These are phyloP conservation scores for Globisporangium rhizosaccharum DNA, from an alignment of 352 stramenopile species.

Conservation along the genomic window DNA sequence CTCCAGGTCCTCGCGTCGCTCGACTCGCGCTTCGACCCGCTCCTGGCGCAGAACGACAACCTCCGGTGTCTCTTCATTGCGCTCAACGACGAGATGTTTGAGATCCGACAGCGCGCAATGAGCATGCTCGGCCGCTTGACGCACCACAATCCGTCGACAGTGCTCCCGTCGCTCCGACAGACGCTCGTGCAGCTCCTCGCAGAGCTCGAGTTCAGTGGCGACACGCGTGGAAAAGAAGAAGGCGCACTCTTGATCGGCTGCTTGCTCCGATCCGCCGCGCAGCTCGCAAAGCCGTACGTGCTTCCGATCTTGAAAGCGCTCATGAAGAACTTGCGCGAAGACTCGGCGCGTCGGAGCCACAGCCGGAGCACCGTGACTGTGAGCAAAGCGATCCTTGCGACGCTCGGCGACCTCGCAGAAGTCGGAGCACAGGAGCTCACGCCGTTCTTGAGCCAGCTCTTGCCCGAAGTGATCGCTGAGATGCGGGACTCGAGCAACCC, in stretches of 20 bases:
- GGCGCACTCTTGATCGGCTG: conserved; percentile 76
- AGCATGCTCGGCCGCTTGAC: conserved; percentile 82
- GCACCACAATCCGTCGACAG: conserved; percentile 77
- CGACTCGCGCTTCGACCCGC: conserved; percentile 74
- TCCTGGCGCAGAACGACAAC: conserved; percentile 81
- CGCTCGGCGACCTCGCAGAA: conserved; percentile 72
- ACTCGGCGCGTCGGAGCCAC: conserved; percentile 60
- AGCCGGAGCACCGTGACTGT: conserved; percentile 75
- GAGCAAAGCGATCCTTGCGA: conserved; percentile 82
- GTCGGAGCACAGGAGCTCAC: conserved; percentile 75
- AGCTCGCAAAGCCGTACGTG: conserved; percentile 80
- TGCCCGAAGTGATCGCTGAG: conserved; percentile 86
- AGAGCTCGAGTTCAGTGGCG: conserved; percentile 82
- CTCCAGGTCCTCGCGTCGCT: conserved; percentile 74
- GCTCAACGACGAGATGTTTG: conserved; percentile 83
- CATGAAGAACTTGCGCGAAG: conserved; percentile 86
- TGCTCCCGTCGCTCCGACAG: conserved; percentile 78
- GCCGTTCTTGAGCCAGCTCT: conserved; percentile 74
- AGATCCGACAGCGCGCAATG: conserved; percentile 87
- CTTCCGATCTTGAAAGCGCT: conserved; percentile 79
- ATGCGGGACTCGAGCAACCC: conserved; percentile 83
- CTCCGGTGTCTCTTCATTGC: conserved; percentile 84
- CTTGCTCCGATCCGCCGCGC: conserved; percentile 66
- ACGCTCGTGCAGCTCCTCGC: conserved; percentile 83
- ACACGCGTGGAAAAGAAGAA: conserved; percentile 80